Conservation (phyloP, 139 green algal genomes). For the Auxenochlorella protothecoides region DNA sequence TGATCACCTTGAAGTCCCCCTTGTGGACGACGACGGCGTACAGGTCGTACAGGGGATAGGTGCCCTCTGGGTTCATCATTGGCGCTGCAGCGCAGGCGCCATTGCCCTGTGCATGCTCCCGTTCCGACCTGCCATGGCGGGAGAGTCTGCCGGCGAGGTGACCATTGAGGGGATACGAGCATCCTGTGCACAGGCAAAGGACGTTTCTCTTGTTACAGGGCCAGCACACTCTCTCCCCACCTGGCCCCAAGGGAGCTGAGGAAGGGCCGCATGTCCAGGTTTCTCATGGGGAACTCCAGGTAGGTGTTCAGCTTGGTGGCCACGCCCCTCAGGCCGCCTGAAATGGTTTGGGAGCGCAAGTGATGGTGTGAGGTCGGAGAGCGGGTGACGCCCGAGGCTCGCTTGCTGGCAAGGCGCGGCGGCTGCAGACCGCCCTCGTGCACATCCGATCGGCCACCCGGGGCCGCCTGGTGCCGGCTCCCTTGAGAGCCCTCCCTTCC, state of each 20-base stretch:
- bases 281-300: conserved; percentile 53
- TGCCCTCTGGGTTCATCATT: neutral
- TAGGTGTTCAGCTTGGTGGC: conserved; percentile 64
- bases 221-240: conserved; percentile 2
- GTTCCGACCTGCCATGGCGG: neutral
- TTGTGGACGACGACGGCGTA: conserved; percentile 79
- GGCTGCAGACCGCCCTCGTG: neutral
- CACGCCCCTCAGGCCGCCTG: neutral
- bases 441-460: too few relatives aligned
- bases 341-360: neutral
- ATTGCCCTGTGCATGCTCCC: neutral
- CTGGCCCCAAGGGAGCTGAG: conserved; percentile 34
- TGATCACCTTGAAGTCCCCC: conserved; percentile 30
- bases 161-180: neutral
- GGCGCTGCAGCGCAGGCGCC: neutral
- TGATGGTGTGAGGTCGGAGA: too few relatives aligned
- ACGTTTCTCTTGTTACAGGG: neutral
- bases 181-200: too few relatives aligned
- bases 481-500: neutral
- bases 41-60: conserved; percentile 45
- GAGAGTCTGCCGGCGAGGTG: neutral
- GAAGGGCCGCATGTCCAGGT: conserved; percentile 75
- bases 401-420: too few relatives aligned
- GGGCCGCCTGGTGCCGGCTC: neutral
- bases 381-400: too few relatives aligned